A percentile compares a stretch with the other conserved stretches of the same genome.
These are phyloP conservation scores for Nelumbo lutea DNA, from an alignment of 164 flowering plant genomes.

Conservation along the genomic window DNA sequence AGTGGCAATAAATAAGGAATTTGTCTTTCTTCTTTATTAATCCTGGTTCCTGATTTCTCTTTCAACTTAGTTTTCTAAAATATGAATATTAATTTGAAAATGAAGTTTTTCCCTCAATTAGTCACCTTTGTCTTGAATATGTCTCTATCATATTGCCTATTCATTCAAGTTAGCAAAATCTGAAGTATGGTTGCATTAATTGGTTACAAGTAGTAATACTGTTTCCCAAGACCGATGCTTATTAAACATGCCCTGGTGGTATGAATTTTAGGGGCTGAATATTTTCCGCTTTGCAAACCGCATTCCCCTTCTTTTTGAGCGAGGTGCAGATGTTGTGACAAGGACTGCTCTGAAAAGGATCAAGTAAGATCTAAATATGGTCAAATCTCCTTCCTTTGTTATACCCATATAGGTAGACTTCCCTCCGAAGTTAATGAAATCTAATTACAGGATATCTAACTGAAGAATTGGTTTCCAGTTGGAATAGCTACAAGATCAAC, in stretches of 20 bases:
- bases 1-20: not conserved
- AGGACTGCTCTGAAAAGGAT: conserved; percentile 90
- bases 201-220: not conserved
- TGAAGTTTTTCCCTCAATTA: not conserved
- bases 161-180: not conserved
- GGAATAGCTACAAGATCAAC: conserved; percentile 93
- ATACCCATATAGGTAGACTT: not conserved
- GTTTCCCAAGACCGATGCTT: not conserved
- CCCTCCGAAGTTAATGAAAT: not conserved
- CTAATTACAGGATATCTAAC: conserved; percentile 6
- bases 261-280: conserved; percentile 68
- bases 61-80: not conserved
- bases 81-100: not conserved
- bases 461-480: conserved; percentile 43
- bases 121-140: not conserved
- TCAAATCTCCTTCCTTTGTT: not conserved
- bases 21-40: too few relatives aligned
- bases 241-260: conserved; percentile 4
- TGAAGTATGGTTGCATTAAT: not conserved
- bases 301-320: conserved; percentile 98
- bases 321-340: conserved; percentile 99
- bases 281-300: conserved; percentile 97
- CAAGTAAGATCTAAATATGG: conserved; percentile 45
- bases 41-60: not conserved
- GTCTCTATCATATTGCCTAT: not conserved